These are phyloP conservation scores for Myriosclerotinia scirpicola DNA, from an alignment of 2,329 filamentous ascomycete genomes.

Conservation along the genomic window DNA sequence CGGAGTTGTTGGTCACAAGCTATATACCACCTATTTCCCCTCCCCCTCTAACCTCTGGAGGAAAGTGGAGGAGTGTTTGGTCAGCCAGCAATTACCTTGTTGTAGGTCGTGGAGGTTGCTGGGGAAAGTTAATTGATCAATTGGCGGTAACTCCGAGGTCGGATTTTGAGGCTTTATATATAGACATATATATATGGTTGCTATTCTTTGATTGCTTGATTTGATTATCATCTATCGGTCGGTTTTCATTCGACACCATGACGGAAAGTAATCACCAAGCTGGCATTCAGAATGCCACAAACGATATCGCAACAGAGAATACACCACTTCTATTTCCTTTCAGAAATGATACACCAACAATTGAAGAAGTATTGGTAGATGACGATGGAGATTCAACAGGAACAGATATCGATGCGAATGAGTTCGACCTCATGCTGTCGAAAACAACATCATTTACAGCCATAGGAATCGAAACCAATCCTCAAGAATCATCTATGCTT, in stretches of 20 bases:
- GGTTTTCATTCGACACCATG: not conserved
- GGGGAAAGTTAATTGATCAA: not conserved
- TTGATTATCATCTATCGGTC: not conserved
- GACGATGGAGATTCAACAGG: constrained; percentile 41
- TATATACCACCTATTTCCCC: not conserved
- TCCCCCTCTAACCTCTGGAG: not conserved
- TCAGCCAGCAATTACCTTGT: not conserved
- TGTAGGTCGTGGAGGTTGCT: not conserved
- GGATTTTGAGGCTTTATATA: not conserved
- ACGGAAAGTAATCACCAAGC: not conserved
- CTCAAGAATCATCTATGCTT: constrained; percentile 39
- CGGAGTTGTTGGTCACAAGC: not conserved
- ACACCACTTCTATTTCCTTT: constrained; percentile 26
- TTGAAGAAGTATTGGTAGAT: constrained; percentile 12
- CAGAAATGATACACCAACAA: constrained; percentile 19
- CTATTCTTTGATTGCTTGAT: not conserved
- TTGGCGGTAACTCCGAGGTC: not conserved
- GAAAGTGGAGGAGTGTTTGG: not conserved
- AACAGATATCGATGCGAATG: constrained; percentile 42
- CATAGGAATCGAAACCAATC: constrained; percentile 36
- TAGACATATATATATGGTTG: not conserved
- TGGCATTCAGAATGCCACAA: not conserved
- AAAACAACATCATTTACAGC: constrained; percentile 36
- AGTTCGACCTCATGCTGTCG: constrained; percentile 37
- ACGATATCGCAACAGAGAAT: constrained; percentile 7